These are phyloP conservation scores for Talaromyces thailandensis DNA, from an alignment of 495 filamentous ascomycete species.

Conservation along the genomic window DNA sequence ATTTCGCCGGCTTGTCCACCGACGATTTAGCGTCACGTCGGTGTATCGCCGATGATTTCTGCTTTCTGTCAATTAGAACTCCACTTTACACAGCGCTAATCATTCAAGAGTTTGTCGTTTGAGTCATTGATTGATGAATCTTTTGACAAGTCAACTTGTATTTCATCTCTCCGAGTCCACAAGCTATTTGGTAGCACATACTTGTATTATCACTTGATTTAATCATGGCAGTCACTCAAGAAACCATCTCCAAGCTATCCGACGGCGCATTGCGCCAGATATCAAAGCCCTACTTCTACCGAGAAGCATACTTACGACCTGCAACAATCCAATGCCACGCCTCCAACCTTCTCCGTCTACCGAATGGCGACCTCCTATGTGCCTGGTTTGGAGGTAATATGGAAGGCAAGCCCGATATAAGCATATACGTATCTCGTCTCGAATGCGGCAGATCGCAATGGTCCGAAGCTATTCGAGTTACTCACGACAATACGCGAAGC, in stretches of 20 bases:
- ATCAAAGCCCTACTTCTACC: neutral
- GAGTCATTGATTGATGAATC: neutral
- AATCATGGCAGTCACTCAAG: neutral
- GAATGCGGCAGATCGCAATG: neutral
- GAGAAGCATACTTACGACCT: neutral
- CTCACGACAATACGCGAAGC: neutral
- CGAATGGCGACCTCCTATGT: neutral
- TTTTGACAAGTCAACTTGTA: neutral
- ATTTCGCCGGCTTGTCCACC: neutral
- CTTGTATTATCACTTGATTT: neutral
- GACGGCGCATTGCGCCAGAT: neutral
- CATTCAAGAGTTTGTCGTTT: neutral
- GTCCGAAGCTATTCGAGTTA: neutral
- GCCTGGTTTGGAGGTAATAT: neutral
- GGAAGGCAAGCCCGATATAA: neutral
- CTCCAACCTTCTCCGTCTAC: neutral
- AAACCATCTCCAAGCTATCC: neutral
- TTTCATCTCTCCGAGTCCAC: neutral
- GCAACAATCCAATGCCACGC: neutral
- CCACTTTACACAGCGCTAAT: neutral
- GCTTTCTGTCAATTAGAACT: neutral
- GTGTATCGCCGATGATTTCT: neutral
- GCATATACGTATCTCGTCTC: neutral
- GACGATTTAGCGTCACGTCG: neutral
- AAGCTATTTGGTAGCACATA: neutral